Conservation (phyloP, 225 moss, liverwort and hornwort species). For the Pseudoscleropodium purum region DNA sequence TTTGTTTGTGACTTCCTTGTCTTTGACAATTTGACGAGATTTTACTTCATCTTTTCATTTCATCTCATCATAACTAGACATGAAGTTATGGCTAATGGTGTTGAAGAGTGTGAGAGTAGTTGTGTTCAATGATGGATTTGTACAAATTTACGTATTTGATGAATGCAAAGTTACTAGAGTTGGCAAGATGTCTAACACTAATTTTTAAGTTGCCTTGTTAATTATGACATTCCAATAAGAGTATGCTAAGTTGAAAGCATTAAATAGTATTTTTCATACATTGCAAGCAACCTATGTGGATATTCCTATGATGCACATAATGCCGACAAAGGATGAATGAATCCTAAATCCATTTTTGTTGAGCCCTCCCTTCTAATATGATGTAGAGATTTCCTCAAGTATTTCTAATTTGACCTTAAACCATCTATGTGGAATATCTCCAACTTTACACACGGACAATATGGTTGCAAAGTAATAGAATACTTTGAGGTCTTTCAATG, state of each 20-base stretch:
- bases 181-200: background rate
- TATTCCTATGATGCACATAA: background rate
- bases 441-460: background rate
- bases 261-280: rapidly evolving
- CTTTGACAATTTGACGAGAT: too few relatives aligned
- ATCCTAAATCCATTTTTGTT: background rate
- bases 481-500: background rate
- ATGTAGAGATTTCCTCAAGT: rapidly evolving
- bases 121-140: background rate
- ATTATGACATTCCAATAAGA: background rate
- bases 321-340: background rate
- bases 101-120: background rate
- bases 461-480: background rate
- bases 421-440: background rate
- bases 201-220: background rate
- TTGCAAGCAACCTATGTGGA: rapidly evolving
- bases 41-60: too few relatives aligned
- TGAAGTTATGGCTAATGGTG: background rate
- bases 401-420: background rate
- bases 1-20: too few relatives aligned
- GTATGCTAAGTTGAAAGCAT: background rate
- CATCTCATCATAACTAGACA: rapidly evolving
- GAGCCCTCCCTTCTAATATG: rapidly evolving
- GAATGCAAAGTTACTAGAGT: background rate
- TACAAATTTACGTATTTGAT: rapidly evolving